Conservation (phyloP, 306 rosid species). For the Dryas alaskensis region DNA sequence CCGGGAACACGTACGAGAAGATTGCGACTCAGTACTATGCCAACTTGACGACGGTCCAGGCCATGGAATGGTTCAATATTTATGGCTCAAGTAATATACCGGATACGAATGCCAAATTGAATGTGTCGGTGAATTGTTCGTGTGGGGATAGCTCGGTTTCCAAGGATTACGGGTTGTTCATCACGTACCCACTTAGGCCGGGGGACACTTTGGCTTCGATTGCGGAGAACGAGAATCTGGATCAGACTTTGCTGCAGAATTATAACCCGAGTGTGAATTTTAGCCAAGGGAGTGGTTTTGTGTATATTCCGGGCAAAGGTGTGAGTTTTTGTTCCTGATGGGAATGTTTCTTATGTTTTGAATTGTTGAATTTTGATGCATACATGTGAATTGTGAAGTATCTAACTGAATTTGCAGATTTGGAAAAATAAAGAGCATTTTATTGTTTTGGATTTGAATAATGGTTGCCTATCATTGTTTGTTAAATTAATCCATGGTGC, state of each 20-base stretch:
- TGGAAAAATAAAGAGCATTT: neutral
- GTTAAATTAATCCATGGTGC: neutral
- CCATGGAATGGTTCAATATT: constrained; percentile 40
- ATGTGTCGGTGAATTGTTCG: constrained; percentile 56
- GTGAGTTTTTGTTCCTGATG: constrained; percentile 3
- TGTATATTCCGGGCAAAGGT: constrained; percentile 72
- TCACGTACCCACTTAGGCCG: constrained; percentile 55
- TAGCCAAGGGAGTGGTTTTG: constrained; percentile 42
- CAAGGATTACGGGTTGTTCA: constrained; percentile 56
- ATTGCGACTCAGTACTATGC: constrained; percentile 41
- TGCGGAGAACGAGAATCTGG: constrained; percentile 16
- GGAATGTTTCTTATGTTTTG: neutral
- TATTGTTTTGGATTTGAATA: neutral
- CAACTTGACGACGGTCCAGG: constrained; percentile 47
- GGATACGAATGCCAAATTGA: constrained; percentile 10
- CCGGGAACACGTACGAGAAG: constrained; percentile 39
- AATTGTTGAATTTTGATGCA: neutral
- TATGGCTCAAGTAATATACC: constrained; percentile 34
- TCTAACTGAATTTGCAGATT: neutral
- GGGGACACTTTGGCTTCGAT: constrained; percentile 34
- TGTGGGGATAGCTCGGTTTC: constrained; percentile 61
- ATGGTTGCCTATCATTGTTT: neutral
- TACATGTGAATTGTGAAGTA: neutral
- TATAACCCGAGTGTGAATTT: constrained; percentile 57
- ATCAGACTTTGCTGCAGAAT: constrained; percentile 36